phyloP scores from a whole-genome alignment of 1,284 basidiomycete species.

The Papiliotrema flavescens region DNA sequence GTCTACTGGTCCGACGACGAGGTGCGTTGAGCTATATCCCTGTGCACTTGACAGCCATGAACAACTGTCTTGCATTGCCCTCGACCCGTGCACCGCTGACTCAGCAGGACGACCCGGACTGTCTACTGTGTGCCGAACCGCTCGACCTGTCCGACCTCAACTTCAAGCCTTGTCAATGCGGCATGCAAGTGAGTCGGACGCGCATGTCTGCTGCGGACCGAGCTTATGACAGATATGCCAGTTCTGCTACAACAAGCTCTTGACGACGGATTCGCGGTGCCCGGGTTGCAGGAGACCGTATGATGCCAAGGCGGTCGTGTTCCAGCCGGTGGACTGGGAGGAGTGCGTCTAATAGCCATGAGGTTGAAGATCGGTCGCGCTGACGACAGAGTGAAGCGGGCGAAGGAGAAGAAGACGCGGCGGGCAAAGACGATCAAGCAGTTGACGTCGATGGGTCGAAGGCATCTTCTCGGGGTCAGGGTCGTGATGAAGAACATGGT shows the following conservation, averaged over 20 bases:
- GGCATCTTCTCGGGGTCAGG: conserved; percentile 86
- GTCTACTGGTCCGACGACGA: conserved; percentile 99
- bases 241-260: conserved; percentile 99
- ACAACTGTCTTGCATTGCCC: background rate
- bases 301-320: conserved; percentile 88
- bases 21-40: conserved; percentile 29
- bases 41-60: background rate
- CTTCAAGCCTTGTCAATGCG: conserved; percentile 99
- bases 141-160: conserved; percentile 99
- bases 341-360: conserved; percentile 62
- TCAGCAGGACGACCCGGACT: conserved; percentile 88
- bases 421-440: conserved; percentile 95
- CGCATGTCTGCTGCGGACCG: background rate
- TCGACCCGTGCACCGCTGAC: background rate
- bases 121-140: conserved; percentile 96
- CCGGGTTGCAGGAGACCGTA: conserved; percentile 95
- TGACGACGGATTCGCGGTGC: conserved; percentile 91
- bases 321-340: conserved; percentile 91
- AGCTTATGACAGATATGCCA: conserved; percentile 77
- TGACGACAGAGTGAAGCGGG: conserved; percentile 74
- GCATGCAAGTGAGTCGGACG: conserved; percentile 73
- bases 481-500: conserved; percentile 96
- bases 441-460: conserved; percentile 78
- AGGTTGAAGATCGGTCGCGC: background rate
- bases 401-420: conserved; percentile 94